Conservation (phyloP, 2,329 filamentous ascomycete species). For the Penicillium sumatraense region DNA sequence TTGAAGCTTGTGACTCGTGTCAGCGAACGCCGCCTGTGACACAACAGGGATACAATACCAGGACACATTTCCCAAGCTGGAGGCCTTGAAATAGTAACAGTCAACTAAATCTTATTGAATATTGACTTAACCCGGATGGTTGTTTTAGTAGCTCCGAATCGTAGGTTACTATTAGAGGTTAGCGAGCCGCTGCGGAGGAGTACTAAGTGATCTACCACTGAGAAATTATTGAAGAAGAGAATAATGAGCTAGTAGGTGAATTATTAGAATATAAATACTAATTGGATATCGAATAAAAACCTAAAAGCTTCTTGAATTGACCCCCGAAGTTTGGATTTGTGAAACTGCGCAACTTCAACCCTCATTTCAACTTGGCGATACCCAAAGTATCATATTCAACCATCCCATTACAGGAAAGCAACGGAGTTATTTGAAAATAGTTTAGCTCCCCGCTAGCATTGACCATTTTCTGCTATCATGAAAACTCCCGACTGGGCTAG, state of each 20-base stretch:
- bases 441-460: background rate
- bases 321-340: too few species aligned
- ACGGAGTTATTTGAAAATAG: background rate
- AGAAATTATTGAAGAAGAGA: too few species aligned
- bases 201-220: too few species aligned
- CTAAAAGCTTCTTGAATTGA: too few species aligned
- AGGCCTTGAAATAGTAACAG: background rate
- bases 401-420: background rate
- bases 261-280: too few species aligned
- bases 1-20: background rate
- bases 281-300: too few species aligned
- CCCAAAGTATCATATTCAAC: background rate
- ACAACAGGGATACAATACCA: background rate
- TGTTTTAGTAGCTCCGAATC: too few species aligned
- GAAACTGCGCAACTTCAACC: background rate
- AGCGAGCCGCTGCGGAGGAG: too few species aligned
- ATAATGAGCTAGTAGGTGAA: too few species aligned
- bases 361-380: background rate
- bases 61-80: background rate
- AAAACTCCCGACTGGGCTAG: background rate
- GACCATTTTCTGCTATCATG: background rate
- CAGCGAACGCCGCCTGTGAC: background rate
- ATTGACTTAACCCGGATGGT: too few species aligned
- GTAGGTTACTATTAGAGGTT: too few species aligned
- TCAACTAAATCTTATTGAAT: too few species aligned